A percentile compares a stretch with the other conserved stretches of the same genome.
Evolutionary conservation across 345 rosid genomes (phyloP).

Genomic region (Heritiera littoralis): DNA sequence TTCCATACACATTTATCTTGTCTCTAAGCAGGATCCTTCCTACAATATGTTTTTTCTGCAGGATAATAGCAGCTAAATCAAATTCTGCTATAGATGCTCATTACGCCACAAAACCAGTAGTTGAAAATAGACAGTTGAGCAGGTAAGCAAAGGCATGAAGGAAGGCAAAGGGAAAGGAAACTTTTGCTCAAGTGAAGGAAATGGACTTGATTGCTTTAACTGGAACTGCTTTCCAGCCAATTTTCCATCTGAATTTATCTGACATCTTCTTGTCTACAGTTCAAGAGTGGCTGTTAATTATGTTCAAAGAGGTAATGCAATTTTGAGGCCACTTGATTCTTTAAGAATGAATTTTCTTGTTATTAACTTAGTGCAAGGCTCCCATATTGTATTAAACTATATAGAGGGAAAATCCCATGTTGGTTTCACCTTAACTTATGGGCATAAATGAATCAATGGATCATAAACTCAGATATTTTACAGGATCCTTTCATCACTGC

Average conservation of each 20-base stretch:
- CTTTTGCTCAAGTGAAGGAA: neutral
- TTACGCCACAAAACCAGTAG: neutral
- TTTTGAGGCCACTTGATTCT: neutral
- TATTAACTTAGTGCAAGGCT: neutral
- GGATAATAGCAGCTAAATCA: neutral
- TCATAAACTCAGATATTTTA: neutral
- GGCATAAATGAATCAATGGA: neutral
- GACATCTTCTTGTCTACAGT: neutral
- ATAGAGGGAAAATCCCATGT: neutral
- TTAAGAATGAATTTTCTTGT: slow-evolving; percentile 1
- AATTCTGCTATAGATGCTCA: neutral
- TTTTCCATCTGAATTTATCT: neutral
- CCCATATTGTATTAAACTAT: neutral
- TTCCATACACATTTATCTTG: neutral
- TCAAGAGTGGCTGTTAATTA: neutral
- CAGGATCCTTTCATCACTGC: neutral
- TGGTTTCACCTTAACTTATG: neutral
- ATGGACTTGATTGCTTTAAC: neutral
- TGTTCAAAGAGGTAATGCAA: neutral
- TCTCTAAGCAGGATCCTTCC: neutral
- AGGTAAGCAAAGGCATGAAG: neutral
- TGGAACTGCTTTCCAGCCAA: neutral
- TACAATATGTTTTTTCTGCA: neutral
- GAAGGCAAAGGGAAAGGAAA: neutral
- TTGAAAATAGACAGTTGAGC: neutral